These are phyloP conservation scores for Zea luxurians DNA, from an alignment of 176 grass and related monocot genomes.

Conservation along the genomic window DNA sequence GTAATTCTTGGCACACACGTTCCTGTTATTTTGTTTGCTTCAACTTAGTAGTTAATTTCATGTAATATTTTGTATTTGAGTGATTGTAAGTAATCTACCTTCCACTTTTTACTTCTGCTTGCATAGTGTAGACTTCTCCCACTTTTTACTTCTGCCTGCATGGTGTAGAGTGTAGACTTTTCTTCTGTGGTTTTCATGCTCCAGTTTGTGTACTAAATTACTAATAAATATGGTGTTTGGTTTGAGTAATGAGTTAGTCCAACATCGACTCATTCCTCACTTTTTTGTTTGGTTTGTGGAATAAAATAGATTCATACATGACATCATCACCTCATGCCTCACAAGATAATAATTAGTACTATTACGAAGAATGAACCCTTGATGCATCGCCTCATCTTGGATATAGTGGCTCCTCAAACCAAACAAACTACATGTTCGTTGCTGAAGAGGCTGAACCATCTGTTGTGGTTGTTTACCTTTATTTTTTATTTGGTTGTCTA, in stretches of 20 bases:
- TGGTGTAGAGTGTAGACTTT: not conserved
- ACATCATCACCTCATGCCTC: no score
- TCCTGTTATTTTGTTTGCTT: not conserved
- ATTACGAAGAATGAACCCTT: no score
- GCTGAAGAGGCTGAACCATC: not conserved
- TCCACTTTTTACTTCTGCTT: slow-evolving; percentile 19
- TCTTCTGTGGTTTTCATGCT: not conserved
- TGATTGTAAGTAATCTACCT: not conserved
- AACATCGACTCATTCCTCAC: no score
- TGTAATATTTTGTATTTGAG: not conserved
- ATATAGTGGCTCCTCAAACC: no score
- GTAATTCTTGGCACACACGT: not conserved
- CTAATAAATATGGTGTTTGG: not conserved
- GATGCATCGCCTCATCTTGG: no score
- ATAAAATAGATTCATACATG: no score
- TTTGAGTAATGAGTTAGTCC: no score
- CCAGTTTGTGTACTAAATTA: not conserved
- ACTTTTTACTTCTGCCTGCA: no score
- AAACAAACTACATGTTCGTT: not conserved
- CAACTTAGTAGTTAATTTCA: not conserved
- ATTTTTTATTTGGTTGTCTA: not conserved
- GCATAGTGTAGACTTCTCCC: not conserved
- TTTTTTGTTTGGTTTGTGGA: no score
- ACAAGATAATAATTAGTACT: no score
- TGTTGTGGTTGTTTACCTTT: no score